Percentiles rank a stretch among this genome's conserved stretches.
Evolutionary conservation across 495 filamentous ascomycete species (phyloP).

Genomic region (Penicillium steckii): DNA sequence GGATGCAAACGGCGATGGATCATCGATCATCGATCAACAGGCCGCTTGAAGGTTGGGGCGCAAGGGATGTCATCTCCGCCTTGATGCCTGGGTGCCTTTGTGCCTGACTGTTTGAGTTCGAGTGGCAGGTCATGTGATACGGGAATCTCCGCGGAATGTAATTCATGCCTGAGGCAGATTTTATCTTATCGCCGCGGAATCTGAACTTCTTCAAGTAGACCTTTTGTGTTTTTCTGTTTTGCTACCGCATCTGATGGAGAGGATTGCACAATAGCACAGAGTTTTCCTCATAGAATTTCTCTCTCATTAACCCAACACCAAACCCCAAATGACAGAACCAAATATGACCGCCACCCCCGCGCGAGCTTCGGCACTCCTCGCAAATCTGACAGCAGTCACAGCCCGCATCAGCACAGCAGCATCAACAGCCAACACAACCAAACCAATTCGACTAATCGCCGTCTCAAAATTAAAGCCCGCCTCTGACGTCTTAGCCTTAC

Average conservation of each 20-base stretch:
- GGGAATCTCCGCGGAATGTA: constrained; percentile 15
- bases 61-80: not conserved
- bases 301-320: too few species aligned
- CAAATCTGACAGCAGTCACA: constrained; percentile 37
- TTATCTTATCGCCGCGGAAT: constrained; percentile 3
- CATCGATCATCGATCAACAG: not conserved
- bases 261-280: too few species aligned
- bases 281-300: too few species aligned
- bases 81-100: not conserved
- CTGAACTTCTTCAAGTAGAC: too few species aligned
- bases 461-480: constrained; percentile 94
- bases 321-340: constrained; percentile 5
- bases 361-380: constrained; percentile 36
- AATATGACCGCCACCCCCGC: constrained; percentile 38
- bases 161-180: constrained; percentile 19
- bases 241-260: too few species aligned
- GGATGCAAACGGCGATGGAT: constrained; percentile 10
- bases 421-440: constrained; percentile 13
- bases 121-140: constrained; percentile 9
- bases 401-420: constrained; percentile 34
- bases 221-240: too few species aligned
- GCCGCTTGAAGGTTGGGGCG: not conserved
- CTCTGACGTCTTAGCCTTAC: constrained; percentile 80
- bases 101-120: not conserved
- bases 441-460: constrained; percentile 72